phyloP scores from a whole-genome alignment of 2,329 filamentous ascomycete genomes.

The Aureobasidium zeae region DNA sequence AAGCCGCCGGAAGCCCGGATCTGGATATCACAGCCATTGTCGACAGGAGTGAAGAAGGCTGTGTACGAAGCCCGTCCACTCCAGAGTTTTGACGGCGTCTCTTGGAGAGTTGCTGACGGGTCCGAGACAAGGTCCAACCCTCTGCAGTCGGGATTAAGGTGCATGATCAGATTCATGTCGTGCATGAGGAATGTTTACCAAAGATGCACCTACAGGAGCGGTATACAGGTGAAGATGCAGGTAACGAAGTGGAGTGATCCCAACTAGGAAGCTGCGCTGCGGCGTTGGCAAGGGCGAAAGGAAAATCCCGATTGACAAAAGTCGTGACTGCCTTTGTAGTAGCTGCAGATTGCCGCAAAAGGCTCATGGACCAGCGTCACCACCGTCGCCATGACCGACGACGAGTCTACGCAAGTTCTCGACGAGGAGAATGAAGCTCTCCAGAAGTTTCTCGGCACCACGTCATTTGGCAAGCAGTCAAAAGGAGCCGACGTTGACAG shows the following conservation, averaged over 20 bases:
- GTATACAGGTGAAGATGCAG: no score
- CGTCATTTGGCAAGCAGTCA: conserved; percentile 76
- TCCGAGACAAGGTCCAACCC: conserved; percentile 18
- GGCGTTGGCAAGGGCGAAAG: conserved; percentile 8
- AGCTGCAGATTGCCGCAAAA: background rate
- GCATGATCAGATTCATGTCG: conserved; percentile 27
- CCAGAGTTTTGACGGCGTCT: conserved; percentile 28
- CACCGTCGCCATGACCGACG: conserved; percentile 4
- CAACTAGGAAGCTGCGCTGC: no score
- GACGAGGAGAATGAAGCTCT: conserved; percentile 54
- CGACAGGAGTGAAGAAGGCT: conserved; percentile 24
- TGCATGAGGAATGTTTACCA: no score
- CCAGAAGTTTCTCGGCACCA: conserved; percentile 66
- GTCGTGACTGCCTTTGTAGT: conserved; percentile 1
- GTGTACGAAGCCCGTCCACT: conserved; percentile 26
- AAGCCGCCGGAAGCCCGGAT: conserved; percentile 29
- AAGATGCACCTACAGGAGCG: no score
- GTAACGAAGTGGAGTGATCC: no score
- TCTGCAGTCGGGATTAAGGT: conserved; percentile 26
- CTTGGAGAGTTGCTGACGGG: conserved; percentile 6
- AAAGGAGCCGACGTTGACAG: conserved; percentile 64
- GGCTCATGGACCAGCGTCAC: background rate
- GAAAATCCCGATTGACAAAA: conserved; percentile 8
- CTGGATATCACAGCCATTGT: conserved; percentile 29
- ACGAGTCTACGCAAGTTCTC: background rate